Percentiles rank a stretch among this genome's conserved stretches.
Evolutionary conservation across 2,329 filamentous ascomycete species (phyloP).

Genomic region (Pseudomassariella vexata): DNA sequence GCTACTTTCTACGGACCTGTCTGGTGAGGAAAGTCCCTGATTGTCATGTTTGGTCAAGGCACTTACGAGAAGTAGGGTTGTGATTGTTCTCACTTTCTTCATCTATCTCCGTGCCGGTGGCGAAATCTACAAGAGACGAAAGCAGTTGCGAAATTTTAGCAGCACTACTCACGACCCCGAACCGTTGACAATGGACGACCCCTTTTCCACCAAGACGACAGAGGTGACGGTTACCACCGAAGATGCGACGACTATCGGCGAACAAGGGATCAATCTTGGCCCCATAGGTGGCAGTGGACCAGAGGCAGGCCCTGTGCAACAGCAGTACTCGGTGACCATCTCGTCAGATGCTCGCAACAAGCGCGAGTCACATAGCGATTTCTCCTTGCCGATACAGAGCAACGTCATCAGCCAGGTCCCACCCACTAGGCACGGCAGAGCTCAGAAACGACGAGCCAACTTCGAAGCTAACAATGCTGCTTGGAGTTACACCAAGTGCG

Average conservation of each 20-base stretch:
- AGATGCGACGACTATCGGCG: slow-evolving; percentile 23
- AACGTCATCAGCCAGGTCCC: slow-evolving; percentile 11
- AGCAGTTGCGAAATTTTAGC: slow-evolving; percentile 51
- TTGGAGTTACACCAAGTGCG: slow-evolving; percentile 65
- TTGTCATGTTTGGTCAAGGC: neutral
- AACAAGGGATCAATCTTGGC: slow-evolving; percentile 25
- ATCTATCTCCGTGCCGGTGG: slow-evolving; percentile 63
- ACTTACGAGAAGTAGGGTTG: slow-evolving; percentile 38
- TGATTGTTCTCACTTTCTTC: slow-evolving; percentile 54
- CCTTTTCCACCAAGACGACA: slow-evolving; percentile 50
- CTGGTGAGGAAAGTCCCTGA: slow-evolving; percentile 41
- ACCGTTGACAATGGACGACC: slow-evolving; percentile 33
- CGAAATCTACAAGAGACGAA: slow-evolving; percentile 63
- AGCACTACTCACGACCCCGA: slow-evolving; percentile 39
- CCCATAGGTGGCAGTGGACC: slow-evolving; percentile 22
- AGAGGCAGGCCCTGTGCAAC: slow-evolving; percentile 5
- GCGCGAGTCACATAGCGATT: slow-evolving; percentile 18
- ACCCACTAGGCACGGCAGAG: slow-evolving; percentile 6
- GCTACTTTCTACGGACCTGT: slow-evolving; percentile 69
- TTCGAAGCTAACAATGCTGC: slow-evolving; percentile 57
- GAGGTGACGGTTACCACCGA: slow-evolving; percentile 61
- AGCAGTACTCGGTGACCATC: slow-evolving; percentile 45
- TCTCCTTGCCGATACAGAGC: slow-evolving; percentile 20
- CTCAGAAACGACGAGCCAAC: slow-evolving; percentile 23
- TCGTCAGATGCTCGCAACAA: slow-evolving; percentile 28